Base-by-base conservation (phyloP, 495 filamentous ascomycete species). In the Aspergillus panamensis region DNA sequence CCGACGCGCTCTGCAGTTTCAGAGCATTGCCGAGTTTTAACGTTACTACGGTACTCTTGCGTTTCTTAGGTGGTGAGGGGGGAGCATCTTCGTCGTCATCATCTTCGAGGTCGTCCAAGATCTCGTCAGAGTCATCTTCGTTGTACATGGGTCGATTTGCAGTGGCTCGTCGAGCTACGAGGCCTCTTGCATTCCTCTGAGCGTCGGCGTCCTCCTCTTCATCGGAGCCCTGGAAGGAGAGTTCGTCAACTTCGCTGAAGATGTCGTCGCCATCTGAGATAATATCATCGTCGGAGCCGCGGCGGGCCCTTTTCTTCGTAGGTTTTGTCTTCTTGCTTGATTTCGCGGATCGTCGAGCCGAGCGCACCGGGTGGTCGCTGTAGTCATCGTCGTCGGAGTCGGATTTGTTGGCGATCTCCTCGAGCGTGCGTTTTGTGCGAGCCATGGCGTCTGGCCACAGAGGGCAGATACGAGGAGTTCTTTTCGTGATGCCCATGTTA, bases 371-470 rank as follows among this genome's bases (percentile, higher is more conserved):
- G 48, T 71, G 77, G 51, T 68, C 83, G 69, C 64, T 77, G 69
- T 89, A 96, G 67, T 90, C 90, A 44, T 87, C 85, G 61, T 96
- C 91, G 44, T 91, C 84, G 0, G 90, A 83, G 64, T 96, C 91
- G 44, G 91, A 94, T 66, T 89, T 88, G 74, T 85, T 91, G 20
- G 86, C 90, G 62, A 93, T 82, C 60, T 82, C 82, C 54, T 90
- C 86, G 58, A 87, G 69, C 72, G 86, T 87, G 57, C 91, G 82
- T 73, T 94, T 94, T 48, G 66, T 58, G 52, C 75, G 76, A 62
- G 66, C 69, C 64, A 82, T 80, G 74, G 79, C 82, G 57, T 48
- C 33, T 19, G 9, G 49, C 16, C 7, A 43, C 30, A 47, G 20
- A 32, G 58, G 32, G 29, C 21, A 53, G 60, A 43, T 44, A 47